A percentile compares a stretch with the other conserved stretches of the same genome.
Conservation (phyloP, 164 flowering plant genomes). For the Malania oleifera region DNA sequence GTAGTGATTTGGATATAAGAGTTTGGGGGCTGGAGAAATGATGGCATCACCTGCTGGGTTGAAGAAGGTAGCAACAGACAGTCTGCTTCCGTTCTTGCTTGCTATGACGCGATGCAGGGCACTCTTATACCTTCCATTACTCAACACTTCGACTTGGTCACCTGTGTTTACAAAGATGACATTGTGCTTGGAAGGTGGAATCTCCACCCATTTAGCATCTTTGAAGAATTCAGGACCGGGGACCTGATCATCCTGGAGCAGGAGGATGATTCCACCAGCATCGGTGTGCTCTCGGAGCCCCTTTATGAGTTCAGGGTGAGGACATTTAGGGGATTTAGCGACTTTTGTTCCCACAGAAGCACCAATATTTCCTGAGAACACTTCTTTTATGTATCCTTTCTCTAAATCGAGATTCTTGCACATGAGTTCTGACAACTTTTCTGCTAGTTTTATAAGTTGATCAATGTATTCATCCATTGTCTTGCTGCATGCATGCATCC, state of each 20-base stretch:
- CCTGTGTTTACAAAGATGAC: conserved; percentile 66
- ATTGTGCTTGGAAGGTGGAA: conserved; percentile 63
- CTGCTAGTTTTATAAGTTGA: conserved; percentile 51
- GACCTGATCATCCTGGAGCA: conserved; percentile 84
- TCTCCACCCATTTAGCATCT: conserved; percentile 65
- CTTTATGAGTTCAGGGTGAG: conserved; percentile 56
- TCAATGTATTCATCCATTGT: conserved; percentile 50
- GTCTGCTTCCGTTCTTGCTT: conserved; percentile 55
- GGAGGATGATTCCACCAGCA: conserved; percentile 77
- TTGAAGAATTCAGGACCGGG: conserved; percentile 67
- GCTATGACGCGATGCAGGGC: conserved; percentile 61
- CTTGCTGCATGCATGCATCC: conserved; percentile 33
- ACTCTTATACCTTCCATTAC: conserved; percentile 69
- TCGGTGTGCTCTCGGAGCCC: conserved; percentile 85
- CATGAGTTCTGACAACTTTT: conserved; percentile 60
- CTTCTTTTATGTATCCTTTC: conserved; percentile 37
- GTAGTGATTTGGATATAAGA: conserved; percentile 42
- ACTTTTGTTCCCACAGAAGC: conserved; percentile 78
- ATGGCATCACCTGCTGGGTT: conserved; percentile 74
- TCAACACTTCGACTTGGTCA: conserved; percentile 67
- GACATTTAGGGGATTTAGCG: conserved; percentile 67
- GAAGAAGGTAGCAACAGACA: conserved; percentile 81
- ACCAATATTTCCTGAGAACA: conserved; percentile 45
- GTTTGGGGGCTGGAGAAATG: conserved; percentile 58
- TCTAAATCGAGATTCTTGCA: conserved; percentile 73